phyloP scores from a whole-genome alignment of 345 rosid genomes.

The Psidium friedrichsthalianum region DNA sequence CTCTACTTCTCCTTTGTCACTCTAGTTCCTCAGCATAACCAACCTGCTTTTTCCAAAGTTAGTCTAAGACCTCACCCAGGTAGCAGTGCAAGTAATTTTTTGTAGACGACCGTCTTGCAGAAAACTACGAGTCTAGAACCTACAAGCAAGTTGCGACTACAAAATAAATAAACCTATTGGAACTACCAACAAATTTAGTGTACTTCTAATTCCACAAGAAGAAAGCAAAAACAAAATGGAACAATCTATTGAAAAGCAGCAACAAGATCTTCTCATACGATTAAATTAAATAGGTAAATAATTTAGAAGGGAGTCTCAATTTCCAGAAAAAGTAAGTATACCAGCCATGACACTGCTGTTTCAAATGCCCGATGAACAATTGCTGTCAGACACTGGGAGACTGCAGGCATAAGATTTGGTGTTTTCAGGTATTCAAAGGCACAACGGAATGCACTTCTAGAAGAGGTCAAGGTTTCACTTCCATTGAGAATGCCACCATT shows the following conservation, averaged over 20 bases:
- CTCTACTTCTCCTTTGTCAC: not conserved
- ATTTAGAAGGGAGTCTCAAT: not conserved
- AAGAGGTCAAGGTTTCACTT: conserved; percentile 40
- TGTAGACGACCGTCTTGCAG: not conserved
- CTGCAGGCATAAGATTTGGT: conserved; percentile 84
- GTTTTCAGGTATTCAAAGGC: conserved; percentile 94
- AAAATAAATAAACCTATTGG: not conserved
- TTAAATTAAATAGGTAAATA: not conserved
- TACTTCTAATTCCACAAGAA: not conserved
- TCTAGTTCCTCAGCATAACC: not conserved
- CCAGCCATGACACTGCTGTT: conserved; percentile 90
- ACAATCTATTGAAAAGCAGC: not conserved
- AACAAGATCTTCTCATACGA: not conserved
- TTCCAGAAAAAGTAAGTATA: conserved; percentile 16
- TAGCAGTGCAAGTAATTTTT: not conserved
- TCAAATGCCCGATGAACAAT: conserved; percentile 92
- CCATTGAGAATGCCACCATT: conserved; percentile 98
- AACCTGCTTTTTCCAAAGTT: not conserved
- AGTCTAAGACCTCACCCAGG: not conserved
- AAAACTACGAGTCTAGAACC: not conserved
- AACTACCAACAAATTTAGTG: not conserved
- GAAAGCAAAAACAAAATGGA: not conserved
- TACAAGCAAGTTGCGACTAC: not conserved
- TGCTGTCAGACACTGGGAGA: conserved; percentile 83
- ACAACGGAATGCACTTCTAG: conserved; percentile 97